phyloP scores from a whole-genome alignment of 2,329 filamentous ascomycete genomes.

The Colletotrichum aenigma region DNA sequence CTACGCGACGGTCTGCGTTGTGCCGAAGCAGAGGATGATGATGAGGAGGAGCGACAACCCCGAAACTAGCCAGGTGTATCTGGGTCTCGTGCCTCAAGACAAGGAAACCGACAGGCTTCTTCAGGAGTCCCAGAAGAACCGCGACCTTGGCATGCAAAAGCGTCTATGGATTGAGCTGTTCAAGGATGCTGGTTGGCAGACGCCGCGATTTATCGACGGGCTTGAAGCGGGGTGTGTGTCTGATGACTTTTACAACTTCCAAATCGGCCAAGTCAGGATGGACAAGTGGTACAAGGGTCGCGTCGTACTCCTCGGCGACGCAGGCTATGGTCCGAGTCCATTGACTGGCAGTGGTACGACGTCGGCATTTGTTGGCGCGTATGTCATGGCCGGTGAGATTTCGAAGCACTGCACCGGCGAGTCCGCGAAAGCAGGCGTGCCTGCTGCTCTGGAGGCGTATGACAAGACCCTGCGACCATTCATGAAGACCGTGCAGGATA shows the following conservation, averaged over 20 bases:
- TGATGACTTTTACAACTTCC: slow-evolving; percentile 50
- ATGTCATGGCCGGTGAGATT: slow-evolving; percentile 61
- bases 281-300: slow-evolving; percentile 48
- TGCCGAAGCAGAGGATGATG: background rate
- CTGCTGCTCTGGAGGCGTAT: slow-evolving; percentile 43
- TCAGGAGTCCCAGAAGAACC: background rate
- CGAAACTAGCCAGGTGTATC: slow-evolving; percentile 14
- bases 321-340: slow-evolving; percentile 53
- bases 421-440: slow-evolving; percentile 22
- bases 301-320: slow-evolving; percentile 58
- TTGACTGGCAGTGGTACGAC: slow-evolving; percentile 56
- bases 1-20: slow-evolving; percentile 4
- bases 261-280: slow-evolving; percentile 49
- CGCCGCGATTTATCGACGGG: slow-evolving; percentile 40
- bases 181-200: slow-evolving; percentile 43
- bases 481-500: slow-evolving; percentile 44
- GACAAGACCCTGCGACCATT: slow-evolving; percentile 48
- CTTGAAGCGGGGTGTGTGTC: slow-evolving; percentile 35
- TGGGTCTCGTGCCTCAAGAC: background rate
- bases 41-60: slow-evolving; percentile 15
- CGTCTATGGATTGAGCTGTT: slow-evolving; percentile 36
- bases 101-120: background rate
- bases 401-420: slow-evolving; percentile 24
- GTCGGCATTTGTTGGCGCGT: slow-evolving; percentile 52
- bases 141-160: slow-evolving; percentile 22